Evolutionary conservation across 352 stramenopile species (phyloP), one percentile per base, ranked within the genome.

Genomic region (Globisporangium barbulae): DNA sequence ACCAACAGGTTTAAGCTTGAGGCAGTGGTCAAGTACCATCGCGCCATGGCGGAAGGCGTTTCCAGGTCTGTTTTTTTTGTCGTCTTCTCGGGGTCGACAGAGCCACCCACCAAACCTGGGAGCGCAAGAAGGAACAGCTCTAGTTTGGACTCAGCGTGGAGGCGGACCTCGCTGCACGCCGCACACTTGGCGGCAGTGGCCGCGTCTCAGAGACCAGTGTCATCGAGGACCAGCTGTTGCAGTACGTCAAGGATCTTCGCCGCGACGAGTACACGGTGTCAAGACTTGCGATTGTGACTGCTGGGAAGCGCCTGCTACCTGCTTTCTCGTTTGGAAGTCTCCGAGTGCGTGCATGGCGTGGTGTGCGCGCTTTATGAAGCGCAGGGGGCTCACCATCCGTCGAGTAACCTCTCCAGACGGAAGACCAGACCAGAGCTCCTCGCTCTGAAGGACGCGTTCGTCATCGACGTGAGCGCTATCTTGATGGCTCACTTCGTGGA

Each of bases 151-250:
- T 48, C 42, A 48, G 42, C 42, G 42, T 48, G 42, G 42, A 48
- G 42, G 42, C 42, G 42, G 17, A 15, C 21, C 42, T 25, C 15
- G 42, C 17, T 48, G 17, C 42, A 25, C 42, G 17, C 17, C 42
- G 42, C 42, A 48, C 42, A 25, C 42, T 22, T 48, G 41, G 41
- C 15, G 15, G 41, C 41, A 48, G 42, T 48, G 42, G 42, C 17
- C 42, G 17, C 17, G 15, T 48, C 42, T 48, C 42, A 48, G 42
- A 48, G 15, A 48, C 42, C 17, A 48, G 42, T n/a, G 42, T 48
- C 42, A 48, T 48, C 42, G 42, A 48, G 42, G 42, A 21, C 42
- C 42, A 48, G 42, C 42, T 48, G 42, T 48, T 48, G 42, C 42
- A 48, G 42, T 48, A n/a, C n/a, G n/a, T n/a, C n/a, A n/a, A 48